Evolutionary conservation across 106 monocot genomes (phyloP).

Genomic region (Phalaenopsis equestris): DNA sequence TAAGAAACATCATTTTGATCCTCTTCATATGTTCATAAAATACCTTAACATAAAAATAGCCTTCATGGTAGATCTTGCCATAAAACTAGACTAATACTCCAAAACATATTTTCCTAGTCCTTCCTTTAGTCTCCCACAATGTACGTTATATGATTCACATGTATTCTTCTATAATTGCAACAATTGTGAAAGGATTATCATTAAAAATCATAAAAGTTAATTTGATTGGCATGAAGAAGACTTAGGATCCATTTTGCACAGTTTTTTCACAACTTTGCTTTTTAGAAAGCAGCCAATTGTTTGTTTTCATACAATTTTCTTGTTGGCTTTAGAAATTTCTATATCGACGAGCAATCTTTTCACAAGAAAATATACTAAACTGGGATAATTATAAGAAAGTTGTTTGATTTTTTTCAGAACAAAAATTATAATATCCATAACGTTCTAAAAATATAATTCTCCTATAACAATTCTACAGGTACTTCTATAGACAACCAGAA

Average conservation of each 20-base stretch:
- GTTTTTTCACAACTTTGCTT: background rate
- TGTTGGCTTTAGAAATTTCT: background rate
- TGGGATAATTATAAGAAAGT: background rate
- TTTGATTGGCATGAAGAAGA: background rate
- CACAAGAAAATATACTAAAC: no score
- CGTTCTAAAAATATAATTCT: no score
- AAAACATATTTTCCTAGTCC: background rate
- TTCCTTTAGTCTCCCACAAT: background rate
- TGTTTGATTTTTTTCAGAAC: no score
- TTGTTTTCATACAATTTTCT: no score
- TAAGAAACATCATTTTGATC: background rate
- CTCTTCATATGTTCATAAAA: background rate
- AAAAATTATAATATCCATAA: no score
- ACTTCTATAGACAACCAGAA: no score
- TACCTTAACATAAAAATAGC: background rate
- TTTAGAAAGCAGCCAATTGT: no score
- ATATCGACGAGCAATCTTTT: no score
- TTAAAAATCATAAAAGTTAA: no score
- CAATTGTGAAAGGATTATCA: background rate
- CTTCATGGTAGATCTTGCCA: background rate
- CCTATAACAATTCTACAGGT: no score
- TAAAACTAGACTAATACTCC: background rate
- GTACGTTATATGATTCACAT: background rate
- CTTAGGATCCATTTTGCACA: background rate
- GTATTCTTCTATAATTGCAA: background rate